A percentile compares a stretch with the other conserved stretches of the same genome.
These are phyloP conservation scores for Hanseniaspora mollemarum DNA, from an alignment of 805 yeast genomes.

Conservation along the genomic window DNA sequence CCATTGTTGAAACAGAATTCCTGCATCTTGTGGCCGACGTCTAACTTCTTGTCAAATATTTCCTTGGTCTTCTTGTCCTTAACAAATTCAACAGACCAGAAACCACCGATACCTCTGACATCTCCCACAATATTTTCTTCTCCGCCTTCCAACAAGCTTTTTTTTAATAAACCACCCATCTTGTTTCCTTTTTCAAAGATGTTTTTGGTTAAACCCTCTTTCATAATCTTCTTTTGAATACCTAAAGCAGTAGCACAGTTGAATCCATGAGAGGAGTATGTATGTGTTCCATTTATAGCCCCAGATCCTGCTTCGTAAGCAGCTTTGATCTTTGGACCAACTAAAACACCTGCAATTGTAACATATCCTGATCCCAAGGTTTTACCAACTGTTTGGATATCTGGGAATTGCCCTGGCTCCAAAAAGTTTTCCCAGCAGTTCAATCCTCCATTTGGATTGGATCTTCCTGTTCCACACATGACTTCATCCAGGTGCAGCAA, in stretches of 20 bases:
- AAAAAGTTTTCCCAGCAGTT: constrained; percentile 39
- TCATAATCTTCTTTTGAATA: constrained; percentile 35
- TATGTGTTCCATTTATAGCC: constrained; percentile 37
- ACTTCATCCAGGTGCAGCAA: constrained; percentile 44
- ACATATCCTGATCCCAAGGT: constrained; percentile 41
- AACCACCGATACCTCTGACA: constrained; percentile 52
- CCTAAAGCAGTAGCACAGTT: constrained; percentile 39
- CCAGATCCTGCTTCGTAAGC: constrained; percentile 35
- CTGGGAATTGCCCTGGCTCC: constrained; percentile 34
- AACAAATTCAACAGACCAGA: constrained; percentile 48
- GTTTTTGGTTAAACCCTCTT: constrained; percentile 32
- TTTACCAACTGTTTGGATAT: constrained; percentile 40
- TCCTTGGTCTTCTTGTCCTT: constrained; percentile 43
- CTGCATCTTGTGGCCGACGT: constrained; percentile 31
- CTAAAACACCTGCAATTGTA: constrained; percentile 38
- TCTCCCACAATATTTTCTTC: constrained; percentile 41
- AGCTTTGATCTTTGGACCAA: constrained; percentile 34
- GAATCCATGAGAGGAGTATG: constrained; percentile 41
- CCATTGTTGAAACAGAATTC: constrained; percentile 36
- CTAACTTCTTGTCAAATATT: constrained; percentile 32
- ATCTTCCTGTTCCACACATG: constrained; percentile 48
- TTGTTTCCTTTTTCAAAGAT: constrained; percentile 36
- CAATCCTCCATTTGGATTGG: constrained; percentile 34
- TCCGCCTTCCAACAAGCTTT: constrained; percentile 23
- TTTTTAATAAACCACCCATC: constrained; percentile 32